Evolutionary conservation across 768 basidiomycete species (phyloP).

Genomic region (Leccinum obscurum): DNA sequence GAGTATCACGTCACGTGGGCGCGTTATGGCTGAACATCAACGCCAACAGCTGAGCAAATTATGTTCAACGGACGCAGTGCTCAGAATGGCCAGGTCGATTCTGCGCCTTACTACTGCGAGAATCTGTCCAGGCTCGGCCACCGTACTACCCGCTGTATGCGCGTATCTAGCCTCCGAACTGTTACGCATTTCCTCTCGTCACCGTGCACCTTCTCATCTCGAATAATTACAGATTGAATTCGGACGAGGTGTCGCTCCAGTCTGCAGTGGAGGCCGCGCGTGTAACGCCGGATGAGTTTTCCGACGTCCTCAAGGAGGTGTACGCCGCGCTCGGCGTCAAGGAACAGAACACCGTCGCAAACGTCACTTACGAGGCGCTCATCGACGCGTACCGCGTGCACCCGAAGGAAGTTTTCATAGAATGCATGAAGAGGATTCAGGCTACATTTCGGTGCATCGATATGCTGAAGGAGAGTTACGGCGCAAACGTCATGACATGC

Average conservation of each 20-base stretch:
- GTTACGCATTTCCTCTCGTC: constrained; percentile 15
- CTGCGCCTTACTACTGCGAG: constrained; percentile 20
- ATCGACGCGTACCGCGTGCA: constrained; percentile 26
- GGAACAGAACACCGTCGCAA: not conserved
- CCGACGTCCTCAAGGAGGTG: constrained; percentile 25
- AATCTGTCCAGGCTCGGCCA: constrained; percentile 30
- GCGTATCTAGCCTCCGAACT: constrained; percentile 34
- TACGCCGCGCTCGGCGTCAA: constrained; percentile 16
- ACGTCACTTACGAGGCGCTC: constrained; percentile 33
- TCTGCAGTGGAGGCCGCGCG: constrained; percentile 28
- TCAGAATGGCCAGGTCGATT: constrained; percentile 25
- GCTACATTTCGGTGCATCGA: constrained; percentile 13
- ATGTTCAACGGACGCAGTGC: not conserved
- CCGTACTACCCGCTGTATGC: constrained; percentile 29
- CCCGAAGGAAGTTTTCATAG: constrained; percentile 18
- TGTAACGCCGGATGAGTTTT: constrained; percentile 21
- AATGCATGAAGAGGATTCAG: constrained; percentile 39
- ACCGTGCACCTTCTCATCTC: not conserved
- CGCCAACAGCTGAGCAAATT: not conserved
- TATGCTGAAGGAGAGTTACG: constrained; percentile 20
- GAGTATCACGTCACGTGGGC: not conserved
- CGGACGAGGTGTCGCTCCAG: constrained; percentile 27
- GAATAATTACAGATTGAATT: constrained; percentile 22
- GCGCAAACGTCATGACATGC: constrained; percentile 30
- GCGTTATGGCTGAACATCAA: too few species aligned